A percentile compares a stretch with the other conserved stretches of the same genome.
Conservation (phyloP, 495 filamentous ascomycete species). For the Trichoderma erinaceum region DNA sequence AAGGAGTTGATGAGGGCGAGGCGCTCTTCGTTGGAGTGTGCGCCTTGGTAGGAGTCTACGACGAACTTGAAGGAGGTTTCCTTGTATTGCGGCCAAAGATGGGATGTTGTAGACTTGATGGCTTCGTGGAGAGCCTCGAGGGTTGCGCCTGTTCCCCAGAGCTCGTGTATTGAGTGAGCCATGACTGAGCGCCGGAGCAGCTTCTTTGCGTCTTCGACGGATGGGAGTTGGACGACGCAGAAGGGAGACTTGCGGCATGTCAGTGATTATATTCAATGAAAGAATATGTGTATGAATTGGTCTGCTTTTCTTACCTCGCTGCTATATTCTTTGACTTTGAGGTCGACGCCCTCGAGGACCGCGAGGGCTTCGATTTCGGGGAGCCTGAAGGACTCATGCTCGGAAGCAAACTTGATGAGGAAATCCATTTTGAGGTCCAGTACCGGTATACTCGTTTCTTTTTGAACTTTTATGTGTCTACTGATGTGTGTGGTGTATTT, state of each 20-base stretch:
- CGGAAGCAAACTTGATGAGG: constrained; percentile 84
- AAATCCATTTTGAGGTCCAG: constrained; percentile 54
- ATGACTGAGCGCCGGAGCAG: constrained; percentile 74
- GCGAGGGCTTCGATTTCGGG: constrained; percentile 85
- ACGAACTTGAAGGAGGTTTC: constrained; percentile 70
- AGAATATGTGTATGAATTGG: neutral
- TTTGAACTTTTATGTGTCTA: neutral
- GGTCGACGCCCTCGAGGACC: constrained; percentile 54
- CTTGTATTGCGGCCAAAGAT: constrained; percentile 59
- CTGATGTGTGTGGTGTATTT: neutral
- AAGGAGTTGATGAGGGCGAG: constrained; percentile 72
- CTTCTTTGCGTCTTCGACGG: constrained; percentile 55
- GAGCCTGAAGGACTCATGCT: constrained; percentile 81
- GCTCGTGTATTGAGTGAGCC: constrained; percentile 72
- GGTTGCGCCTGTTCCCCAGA: constrained; percentile 70
- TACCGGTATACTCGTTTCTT: neutral
- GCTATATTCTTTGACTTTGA: constrained; percentile 67
- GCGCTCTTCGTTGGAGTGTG: constrained; percentile 54
- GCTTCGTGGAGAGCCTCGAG: constrained; percentile 64
- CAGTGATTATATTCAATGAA: neutral
- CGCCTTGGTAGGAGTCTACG: constrained; percentile 69
- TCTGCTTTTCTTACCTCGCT: constrained; percentile 51
- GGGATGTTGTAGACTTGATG: constrained; percentile 49
- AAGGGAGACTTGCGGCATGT: constrained; percentile 65
- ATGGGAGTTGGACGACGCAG: constrained; percentile 65